Percentiles rank a stretch among this genome's conserved stretches.
Conservation (phyloP, 2,329 filamentous ascomycete species). For the Hymenoscyphus fructigenus region DNA sequence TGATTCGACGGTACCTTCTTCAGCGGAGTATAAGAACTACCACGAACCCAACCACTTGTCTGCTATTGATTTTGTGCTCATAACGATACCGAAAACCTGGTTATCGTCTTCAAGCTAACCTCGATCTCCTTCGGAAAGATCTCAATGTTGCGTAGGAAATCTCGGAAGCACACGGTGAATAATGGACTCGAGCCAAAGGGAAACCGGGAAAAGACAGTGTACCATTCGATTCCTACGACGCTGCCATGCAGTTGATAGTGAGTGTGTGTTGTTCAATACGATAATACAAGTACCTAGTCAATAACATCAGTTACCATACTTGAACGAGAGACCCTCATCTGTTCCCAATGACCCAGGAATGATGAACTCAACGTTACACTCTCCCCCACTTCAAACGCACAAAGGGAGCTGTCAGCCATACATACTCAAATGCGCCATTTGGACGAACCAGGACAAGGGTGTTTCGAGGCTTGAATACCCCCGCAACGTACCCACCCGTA, state of each 20-base stretch:
- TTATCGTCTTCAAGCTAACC: neutral
- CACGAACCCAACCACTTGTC: neutral
- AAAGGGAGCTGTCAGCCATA: neutral
- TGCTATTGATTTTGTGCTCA: neutral
- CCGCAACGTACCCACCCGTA: neutral
- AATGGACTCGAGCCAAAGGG: neutral
- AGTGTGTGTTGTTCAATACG: neutral
- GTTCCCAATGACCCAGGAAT: neutral
- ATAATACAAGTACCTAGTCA: no score
- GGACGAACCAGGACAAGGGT: neutral
- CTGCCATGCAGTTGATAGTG: neutral
- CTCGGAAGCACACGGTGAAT: neutral
- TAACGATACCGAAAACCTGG: conserved; percentile 2
- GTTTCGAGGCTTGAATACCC: no score
- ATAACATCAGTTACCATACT: neutral
- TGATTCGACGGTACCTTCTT: neutral
- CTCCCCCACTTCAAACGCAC: neutral
- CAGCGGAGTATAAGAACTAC: neutral
- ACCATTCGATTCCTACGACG: neutral
- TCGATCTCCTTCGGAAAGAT: neutral
- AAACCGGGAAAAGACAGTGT: neutral
- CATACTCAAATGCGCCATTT: neutral
- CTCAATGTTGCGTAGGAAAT: neutral
- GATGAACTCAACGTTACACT: neutral
- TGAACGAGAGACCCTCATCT: neutral